A percentile compares a stretch with the other conserved stretches of the same genome.
phyloP scores from a whole-genome alignment of 495 filamentous ascomycete species.

The Rhizodiscina lignyota region DNA sequence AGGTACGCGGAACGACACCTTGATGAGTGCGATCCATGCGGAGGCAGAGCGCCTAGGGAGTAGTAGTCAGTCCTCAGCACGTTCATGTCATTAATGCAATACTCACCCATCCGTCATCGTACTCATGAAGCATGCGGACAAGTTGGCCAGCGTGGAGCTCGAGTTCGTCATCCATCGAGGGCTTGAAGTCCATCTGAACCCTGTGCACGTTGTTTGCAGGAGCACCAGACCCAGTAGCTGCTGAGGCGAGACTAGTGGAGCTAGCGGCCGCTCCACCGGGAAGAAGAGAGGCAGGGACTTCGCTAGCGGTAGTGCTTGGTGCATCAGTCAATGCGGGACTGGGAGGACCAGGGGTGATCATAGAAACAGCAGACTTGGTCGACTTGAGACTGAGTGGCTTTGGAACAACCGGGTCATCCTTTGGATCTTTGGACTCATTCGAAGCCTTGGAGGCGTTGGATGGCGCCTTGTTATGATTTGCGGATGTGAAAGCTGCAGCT shows the following conservation, averaged over 20 bases:
- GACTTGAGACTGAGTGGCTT: no score
- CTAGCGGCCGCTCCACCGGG: conserved; percentile 18
- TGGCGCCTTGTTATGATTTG: conserved; percentile 6
- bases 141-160: conserved; percentile 62
- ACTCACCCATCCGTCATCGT: conserved; percentile 96
- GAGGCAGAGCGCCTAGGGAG: conserved; percentile 62
- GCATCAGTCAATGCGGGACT: conserved; percentile 42
- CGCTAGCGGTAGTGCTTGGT: conserved; percentile 34
- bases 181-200: conserved; percentile 89
- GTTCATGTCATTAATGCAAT: neutral
- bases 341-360: conserved; percentile 20
- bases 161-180: conserved; percentile 83
- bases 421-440: no score
- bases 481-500: neutral
- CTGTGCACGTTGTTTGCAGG: conserved; percentile 43
- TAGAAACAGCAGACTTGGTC: conserved; percentile 4
- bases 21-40: conserved; percentile 80
- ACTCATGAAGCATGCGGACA: conserved; percentile 81
- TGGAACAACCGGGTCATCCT: no score
- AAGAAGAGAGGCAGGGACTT: conserved; percentile 19
- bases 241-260: conserved; percentile 7
- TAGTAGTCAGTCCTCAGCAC: conserved; percentile 21
- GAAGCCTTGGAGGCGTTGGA: conserved; percentile 15
- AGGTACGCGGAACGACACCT: conserved; percentile 85
- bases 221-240: conserved; percentile 9